These are phyloP conservation scores for Penicillium nordicum DNA, from an alignment of 2,329 filamentous ascomycete species.

Conservation along the genomic window DNA sequence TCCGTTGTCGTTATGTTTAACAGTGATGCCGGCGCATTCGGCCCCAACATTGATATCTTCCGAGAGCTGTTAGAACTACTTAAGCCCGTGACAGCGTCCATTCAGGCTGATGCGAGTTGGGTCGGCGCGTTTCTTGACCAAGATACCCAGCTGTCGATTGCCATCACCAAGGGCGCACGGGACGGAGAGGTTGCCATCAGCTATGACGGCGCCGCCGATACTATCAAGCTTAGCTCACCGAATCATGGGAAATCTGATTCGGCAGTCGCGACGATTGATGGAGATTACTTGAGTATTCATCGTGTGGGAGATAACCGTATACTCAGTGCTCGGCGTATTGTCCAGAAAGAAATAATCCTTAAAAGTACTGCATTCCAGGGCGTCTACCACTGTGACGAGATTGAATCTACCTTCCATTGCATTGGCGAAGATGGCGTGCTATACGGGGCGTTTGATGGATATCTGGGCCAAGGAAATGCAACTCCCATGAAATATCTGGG, in stretches of 20 bases:
- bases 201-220: slow-evolving; percentile 28
- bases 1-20: slow-evolving; percentile 45
- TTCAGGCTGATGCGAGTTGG: slow-evolving; percentile 27
- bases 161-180: slow-evolving; percentile 23
- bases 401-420: slow-evolving; percentile 38
- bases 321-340: slow-evolving; percentile 23
- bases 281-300: slow-evolving; percentile 29
- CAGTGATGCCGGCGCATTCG: slow-evolving; percentile 32
- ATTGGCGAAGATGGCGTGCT: slow-evolving; percentile 36
- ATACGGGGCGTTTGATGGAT: slow-evolving; percentile 46
- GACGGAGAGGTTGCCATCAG: slow-evolving; percentile 29
- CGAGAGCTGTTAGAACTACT: slow-evolving; percentile 28
- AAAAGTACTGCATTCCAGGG: slow-evolving; percentile 24
- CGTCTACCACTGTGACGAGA: slow-evolving; percentile 36
- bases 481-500: slow-evolving; percentile 40
- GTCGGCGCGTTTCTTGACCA: slow-evolving; percentile 40
- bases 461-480: slow-evolving; percentile 39
- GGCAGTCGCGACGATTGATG: slow-evolving; percentile 30
- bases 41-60: slow-evolving; percentile 31
- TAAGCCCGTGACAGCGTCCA: slow-evolving; percentile 1
- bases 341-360: slow-evolving; percentile 6
- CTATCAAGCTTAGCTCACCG: slow-evolving; percentile 17
- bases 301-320: slow-evolving; percentile 30
- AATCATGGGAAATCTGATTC: slow-evolving; percentile 16
- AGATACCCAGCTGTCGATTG: slow-evolving; percentile 34